Base-by-base conservation (phyloP, 495 filamentous ascomycete species). In the Ascodesmis nigricans region DNA sequence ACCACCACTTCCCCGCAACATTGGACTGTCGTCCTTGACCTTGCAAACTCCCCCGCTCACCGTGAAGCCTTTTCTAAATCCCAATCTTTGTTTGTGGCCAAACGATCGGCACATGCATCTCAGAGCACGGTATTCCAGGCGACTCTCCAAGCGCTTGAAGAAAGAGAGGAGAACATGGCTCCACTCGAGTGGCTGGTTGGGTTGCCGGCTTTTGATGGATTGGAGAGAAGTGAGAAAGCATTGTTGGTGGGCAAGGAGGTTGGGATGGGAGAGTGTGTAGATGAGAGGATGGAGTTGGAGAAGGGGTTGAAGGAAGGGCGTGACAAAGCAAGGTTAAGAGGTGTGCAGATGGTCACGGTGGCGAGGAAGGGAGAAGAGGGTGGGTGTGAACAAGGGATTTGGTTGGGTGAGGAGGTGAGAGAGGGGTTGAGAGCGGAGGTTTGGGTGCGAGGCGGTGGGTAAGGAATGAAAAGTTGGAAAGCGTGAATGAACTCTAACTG, bases 21-120 rank as follows among this genome's bases (percentile, higher is more conserved):
- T 56, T 95, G 87, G 87, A 73, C 75, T 18, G 58, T 92, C 3
- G 66, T 71, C 13, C 61, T 99, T 4, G 75, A 92, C 48, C 77
- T 99, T 39, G 63, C 62, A 13, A 54, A 59, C 33, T 69, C 81
- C 24, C 60, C 70, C 0, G 53, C 56, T 0, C 71, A 76, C 33
- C 58, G 71, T n/a, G 61, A 69, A 0, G 67, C 73, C 21, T 93
- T 97, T 56, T 60, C 62, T 18, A 59, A 57, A 9, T 74, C 72
- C 23, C 81, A 91, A 54, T 77, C 68, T 0, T 57, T 99, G 20
- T 81, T 71, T 44, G 69, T 97, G 3, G 69, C 80, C 23, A 67
- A 77, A n/a, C 69, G 83, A 30, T 68, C 77, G 15, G 71, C 65
- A 3, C 65, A 71, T 48, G 72, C 71, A 28, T 62, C 74, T 28